A percentile compares a stretch with the other conserved stretches of the same genome.
Conservation (phyloP, 257 asterid genomes). For the Paulownia fortunei region DNA sequence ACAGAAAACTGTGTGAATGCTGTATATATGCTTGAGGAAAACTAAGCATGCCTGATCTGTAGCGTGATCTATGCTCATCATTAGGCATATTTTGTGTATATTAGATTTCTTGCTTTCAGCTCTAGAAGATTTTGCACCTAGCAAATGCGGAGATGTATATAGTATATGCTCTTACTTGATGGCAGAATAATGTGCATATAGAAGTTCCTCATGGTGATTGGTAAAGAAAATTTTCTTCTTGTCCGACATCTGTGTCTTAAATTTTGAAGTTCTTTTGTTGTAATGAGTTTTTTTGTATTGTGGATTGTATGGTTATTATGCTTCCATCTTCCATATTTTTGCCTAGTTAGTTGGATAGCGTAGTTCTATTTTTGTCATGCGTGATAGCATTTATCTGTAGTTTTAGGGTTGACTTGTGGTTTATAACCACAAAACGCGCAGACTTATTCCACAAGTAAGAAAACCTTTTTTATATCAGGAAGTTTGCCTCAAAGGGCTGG, state of each 20-base stretch:
- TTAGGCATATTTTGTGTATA: slow-evolving; percentile 15
- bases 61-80: not conserved
- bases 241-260: not conserved
- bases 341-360: too few relatives aligned
- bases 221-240: not conserved
- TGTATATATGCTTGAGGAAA: slow-evolving; percentile 64
- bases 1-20: slow-evolving; percentile 56
- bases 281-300: not conserved
- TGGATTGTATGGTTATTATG: not conserved
- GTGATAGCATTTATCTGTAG: too few relatives aligned
- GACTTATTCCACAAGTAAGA: too few relatives aligned
- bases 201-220: not conserved
- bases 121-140: slow-evolving; percentile 7
- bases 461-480: too few relatives aligned
- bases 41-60: slow-evolving; percentile 33
- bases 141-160: slow-evolving; percentile 27
- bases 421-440: too few relatives aligned
- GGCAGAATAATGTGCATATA: slow-evolving; percentile 18
- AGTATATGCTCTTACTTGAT: not conserved
- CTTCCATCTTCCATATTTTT: not conserved
- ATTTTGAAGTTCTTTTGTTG: not conserved
- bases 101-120: slow-evolving; percentile 23
- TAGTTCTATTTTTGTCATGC: too few relatives aligned
- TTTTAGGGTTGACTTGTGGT: too few relatives aligned
- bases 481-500: too few relatives aligned